phyloP scores from a whole-genome alignment of 345 rosid species.

The Brassica nigra region DNA sequence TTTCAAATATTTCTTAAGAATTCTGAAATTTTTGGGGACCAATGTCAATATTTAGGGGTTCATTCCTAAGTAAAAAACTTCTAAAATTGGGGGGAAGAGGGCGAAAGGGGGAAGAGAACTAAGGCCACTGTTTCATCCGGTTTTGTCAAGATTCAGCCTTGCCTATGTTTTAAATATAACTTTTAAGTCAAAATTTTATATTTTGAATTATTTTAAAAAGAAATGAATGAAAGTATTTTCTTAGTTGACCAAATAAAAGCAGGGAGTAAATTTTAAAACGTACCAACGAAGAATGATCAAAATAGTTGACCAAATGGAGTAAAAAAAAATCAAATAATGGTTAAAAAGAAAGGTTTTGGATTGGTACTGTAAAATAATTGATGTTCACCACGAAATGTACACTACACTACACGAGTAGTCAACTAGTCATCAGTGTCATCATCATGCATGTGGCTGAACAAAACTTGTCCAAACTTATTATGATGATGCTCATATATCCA shows the following conservation, averaged over 20 bases:
- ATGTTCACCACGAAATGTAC: constrained; percentile 30
- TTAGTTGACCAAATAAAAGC: not conserved
- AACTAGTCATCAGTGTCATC: constrained; percentile 2
- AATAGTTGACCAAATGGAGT: constrained; percentile 3
- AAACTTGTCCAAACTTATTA: constrained; percentile 5
- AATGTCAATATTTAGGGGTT: too few species aligned
- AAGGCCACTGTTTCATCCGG: too few species aligned
- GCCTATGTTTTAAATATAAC: too few species aligned
- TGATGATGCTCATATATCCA: not conserved
- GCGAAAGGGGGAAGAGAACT: too few species aligned
- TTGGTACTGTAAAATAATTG: constrained; percentile 33
- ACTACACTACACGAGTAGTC: not conserved
- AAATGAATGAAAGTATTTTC: not conserved
- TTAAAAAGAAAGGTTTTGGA: constrained; percentile 20
- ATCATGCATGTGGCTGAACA: constrained; percentile 13
- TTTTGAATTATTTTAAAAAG: not conserved
- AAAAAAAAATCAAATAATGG: constrained; percentile 1
- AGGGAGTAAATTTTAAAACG: not conserved
- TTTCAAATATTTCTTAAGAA: too few species aligned
- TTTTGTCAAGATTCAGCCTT: too few species aligned
- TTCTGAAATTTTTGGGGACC: too few species aligned
- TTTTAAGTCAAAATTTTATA: too few species aligned
- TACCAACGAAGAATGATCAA: not conserved
- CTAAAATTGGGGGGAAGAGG: too few species aligned
- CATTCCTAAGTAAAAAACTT: too few species aligned